Evolutionary conservation across 2,329 filamentous ascomycete species (phyloP), one percentile per base, ranked within the genome.

Genomic region (Parastagonospora nodorum): DNA sequence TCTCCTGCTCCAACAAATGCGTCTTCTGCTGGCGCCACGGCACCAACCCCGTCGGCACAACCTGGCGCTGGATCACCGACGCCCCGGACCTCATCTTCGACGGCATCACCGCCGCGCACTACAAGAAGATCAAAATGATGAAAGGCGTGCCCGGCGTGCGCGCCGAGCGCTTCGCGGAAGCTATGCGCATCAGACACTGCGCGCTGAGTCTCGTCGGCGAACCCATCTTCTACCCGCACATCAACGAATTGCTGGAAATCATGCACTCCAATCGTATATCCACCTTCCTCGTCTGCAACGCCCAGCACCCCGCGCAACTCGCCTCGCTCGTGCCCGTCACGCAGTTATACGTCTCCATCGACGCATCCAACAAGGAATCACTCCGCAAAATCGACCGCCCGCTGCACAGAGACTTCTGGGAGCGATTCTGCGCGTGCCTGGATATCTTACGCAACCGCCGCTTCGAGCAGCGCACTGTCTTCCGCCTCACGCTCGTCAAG

Each of bases 21-120:
- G 91, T 99, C 60, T 99, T 97, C 75, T 99, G 93, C 81, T 99
- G 93, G 94, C 87, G 94, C 6, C 94, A 97, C 70, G 94, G 93
- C 45, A 97, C 94, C 0, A 99, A 97, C 71, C 93, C 93, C 0
- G 94, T 97, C 0, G 92, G 92, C 41, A 97, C 94, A 2, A 96
- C 89, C 4, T 97, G 94, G 93, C 87, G 93, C 53, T 99, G 93
- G 93, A 85, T 92, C 43, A 90, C 97, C 28, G 94, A 97, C 69
- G 88, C 90, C 0, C 92, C 93, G 0, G 88, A 96, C 19, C 74
- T 92, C 64, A 96, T 97, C 63, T 96, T 97, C 69, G 78, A 88
- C 32, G 93, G 93, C 42, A 91, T 96, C 57, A 96, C 95, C 72
- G 87, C 88, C 51, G 89, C 88, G 12, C 94, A 97, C 74, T 97